Evolutionary conservation across 306 rosid species (phyloP).

Genomic region (Castanopsis chinensis): DNA sequence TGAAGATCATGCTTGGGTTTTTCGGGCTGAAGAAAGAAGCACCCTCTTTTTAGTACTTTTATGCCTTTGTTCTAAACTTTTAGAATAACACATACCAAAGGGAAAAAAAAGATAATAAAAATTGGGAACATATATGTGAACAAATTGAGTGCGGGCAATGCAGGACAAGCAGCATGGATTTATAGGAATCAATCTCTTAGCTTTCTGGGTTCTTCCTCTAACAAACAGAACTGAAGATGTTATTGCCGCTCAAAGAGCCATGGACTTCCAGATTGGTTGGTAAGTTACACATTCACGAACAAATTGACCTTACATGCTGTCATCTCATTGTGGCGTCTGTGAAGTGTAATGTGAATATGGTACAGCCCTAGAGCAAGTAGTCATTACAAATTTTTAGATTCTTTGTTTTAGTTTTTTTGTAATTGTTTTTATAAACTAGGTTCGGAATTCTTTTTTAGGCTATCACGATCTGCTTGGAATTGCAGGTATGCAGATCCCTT

Average conservation of each 20-base stretch:
- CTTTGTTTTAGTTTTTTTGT: background rate
- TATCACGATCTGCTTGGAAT: background rate
- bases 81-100: too few species aligned
- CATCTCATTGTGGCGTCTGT: background rate
- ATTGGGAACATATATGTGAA: background rate
- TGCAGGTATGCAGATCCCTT: constrained; percentile 64
- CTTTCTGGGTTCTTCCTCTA: constrained; percentile 36
- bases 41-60: background rate
- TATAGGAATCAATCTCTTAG: constrained; percentile 50
- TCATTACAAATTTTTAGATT: background rate
- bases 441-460: background rate
- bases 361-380: background rate
- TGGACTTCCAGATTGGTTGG: constrained; percentile 53
- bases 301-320: background rate
- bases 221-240: constrained; percentile 40
- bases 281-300: constrained; percentile 21
- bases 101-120: too few species aligned
- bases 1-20: background rate
- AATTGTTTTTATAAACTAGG: background rate
- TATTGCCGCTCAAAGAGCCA: constrained; percentile 40
- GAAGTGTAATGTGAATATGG: background rate
- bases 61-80: too few species aligned
- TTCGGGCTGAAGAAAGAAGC: background rate
- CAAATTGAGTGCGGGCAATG: constrained; percentile 3
- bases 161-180: constrained; percentile 62